These are phyloP conservation scores for Fragaria vesca DNA, from an alignment of 306 rosid species.

Conservation along the genomic window DNA sequence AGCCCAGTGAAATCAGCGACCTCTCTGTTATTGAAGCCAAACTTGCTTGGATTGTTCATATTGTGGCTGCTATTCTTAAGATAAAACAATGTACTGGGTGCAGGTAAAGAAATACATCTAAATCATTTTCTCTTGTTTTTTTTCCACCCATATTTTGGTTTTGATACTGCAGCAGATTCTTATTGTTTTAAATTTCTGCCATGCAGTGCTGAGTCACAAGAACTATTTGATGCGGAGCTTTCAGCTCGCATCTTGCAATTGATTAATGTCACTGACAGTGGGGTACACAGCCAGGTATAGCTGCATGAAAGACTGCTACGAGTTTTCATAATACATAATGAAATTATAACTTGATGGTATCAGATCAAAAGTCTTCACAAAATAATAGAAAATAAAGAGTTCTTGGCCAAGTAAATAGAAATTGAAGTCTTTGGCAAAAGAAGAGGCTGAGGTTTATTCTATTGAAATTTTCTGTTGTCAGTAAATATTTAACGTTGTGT, in stretches of 20 bases:
- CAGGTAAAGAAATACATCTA: conserved; percentile 49
- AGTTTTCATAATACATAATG: not conserved
- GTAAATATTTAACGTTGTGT: not conserved
- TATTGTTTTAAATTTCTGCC: conserved; percentile 24
- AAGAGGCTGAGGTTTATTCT: not conserved
- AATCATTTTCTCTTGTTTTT: not conserved
- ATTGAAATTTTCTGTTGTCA: not conserved
- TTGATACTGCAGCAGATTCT: not conserved
- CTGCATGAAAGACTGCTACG: conserved; percentile 5
- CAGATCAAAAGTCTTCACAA: not conserved
- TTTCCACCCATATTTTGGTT: not conserved
- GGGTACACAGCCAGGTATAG: conserved; percentile 89
- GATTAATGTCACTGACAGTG: conserved; percentile 87
- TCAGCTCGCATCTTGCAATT: conserved; percentile 95
- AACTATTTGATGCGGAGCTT: conserved; percentile 94
- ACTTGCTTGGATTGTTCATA: conserved; percentile 98
- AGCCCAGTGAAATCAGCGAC: conserved; percentile 66
- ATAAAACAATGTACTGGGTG: conserved; percentile 87
- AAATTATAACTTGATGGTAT: not conserved
- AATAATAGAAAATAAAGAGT: not conserved
- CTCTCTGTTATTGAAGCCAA: conserved; percentile 81
- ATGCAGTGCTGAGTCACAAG: conserved; percentile 83
- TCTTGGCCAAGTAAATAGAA: not conserved
- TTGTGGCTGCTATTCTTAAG: conserved; percentile 89
- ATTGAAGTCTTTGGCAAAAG: not conserved